Percentiles rank a stretch among this genome's conserved stretches.
These are phyloP conservation scores for Ophiostoma tasmaniense DNA, from an alignment of 2,329 filamentous ascomycete genomes.

Conservation along the genomic window DNA sequence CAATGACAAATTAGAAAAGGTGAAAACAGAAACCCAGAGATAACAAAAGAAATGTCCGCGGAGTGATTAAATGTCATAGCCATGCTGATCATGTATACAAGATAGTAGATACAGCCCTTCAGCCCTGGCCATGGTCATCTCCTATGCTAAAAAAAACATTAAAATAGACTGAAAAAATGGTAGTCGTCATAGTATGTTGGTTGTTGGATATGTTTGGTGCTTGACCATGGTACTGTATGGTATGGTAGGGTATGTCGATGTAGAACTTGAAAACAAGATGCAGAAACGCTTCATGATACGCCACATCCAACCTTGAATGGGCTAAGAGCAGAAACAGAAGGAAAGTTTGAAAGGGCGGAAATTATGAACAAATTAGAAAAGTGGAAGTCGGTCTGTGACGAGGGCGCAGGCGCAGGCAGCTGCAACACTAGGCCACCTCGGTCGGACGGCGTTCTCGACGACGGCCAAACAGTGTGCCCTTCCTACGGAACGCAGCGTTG, in stretches of 20 bases:
- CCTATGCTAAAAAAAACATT: constrained; percentile 7
- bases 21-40: not conserved
- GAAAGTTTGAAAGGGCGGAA: not conserved
- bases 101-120: not conserved
- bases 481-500: constrained; percentile 27
- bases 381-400: not conserved
- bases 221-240: not conserved
- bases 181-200: constrained; percentile 7
- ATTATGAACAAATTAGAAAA: not conserved
- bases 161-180: constrained; percentile 6
- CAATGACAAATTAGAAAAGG: not conserved
- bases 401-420: constrained; percentile 4
- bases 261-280: not conserved
- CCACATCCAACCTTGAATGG: not conserved
- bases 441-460: constrained; percentile 31
- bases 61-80: not conserved
- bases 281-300: not conserved
- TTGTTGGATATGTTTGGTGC: not conserved
- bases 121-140: not conserved
- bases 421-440: constrained; percentile 27
- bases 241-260: not conserved
- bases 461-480: constrained; percentile 39
- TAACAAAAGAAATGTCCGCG: constrained; percentile 1
- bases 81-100: not conserved
- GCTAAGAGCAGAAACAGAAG: not conserved